These are phyloP conservation scores for Sergeia podlipaevii DNA, from an alignment of 208 protist genomes.

Conservation along the genomic window DNA sequence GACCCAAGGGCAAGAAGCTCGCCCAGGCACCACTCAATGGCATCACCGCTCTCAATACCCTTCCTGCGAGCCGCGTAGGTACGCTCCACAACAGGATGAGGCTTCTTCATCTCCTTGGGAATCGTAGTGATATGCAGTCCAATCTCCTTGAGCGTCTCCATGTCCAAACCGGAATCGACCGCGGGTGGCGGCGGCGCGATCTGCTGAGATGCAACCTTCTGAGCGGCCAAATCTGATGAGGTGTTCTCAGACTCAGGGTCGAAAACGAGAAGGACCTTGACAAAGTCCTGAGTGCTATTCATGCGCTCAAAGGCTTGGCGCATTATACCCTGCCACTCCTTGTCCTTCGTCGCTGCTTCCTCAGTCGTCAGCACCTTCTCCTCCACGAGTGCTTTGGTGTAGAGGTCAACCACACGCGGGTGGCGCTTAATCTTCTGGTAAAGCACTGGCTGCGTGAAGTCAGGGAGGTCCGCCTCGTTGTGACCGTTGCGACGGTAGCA, in stretches of 20 bases:
- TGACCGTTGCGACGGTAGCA: slow-evolving; percentile 97
- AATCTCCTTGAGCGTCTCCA: slow-evolving; percentile 50
- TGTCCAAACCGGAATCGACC: slow-evolving; percentile 70
- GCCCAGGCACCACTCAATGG: slow-evolving; percentile 94
- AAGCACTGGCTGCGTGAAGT: slow-evolving; percentile 96
- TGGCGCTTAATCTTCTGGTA: slow-evolving; percentile 93
- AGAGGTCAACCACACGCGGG: slow-evolving; percentile 85
- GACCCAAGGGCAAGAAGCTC: slow-evolving; percentile 95
- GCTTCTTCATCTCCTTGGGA: slow-evolving; percentile 81
- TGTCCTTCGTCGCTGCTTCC: slow-evolving; percentile 56
- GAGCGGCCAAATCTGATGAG: slow-evolving; percentile 34
- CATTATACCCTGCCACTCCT: slow-evolving; percentile 63
- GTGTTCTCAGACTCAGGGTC: slow-evolving; percentile 75
- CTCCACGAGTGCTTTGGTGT: slow-evolving; percentile 76
- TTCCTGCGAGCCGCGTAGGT: slow-evolving; percentile 85
- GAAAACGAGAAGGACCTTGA: slow-evolving; percentile 68
- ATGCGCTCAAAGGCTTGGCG: slow-evolving; percentile 80
- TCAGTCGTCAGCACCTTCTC: slow-evolving; percentile 78
- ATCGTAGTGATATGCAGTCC: slow-evolving; percentile 84
- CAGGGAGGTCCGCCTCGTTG: slow-evolving; percentile 97
- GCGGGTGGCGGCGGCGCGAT: slow-evolving; percentile 27
- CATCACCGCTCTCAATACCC: slow-evolving; percentile 82
- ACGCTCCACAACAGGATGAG: slow-evolving; percentile 86
- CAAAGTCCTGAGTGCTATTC: slow-evolving; percentile 79
- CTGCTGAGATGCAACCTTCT: slow-evolving; percentile 24